Evolutionary conservation across 768 basidiomycete species (phyloP), one percentile per base, ranked within the genome.

Genomic region (Hemileccinum rubropunctum): DNA sequence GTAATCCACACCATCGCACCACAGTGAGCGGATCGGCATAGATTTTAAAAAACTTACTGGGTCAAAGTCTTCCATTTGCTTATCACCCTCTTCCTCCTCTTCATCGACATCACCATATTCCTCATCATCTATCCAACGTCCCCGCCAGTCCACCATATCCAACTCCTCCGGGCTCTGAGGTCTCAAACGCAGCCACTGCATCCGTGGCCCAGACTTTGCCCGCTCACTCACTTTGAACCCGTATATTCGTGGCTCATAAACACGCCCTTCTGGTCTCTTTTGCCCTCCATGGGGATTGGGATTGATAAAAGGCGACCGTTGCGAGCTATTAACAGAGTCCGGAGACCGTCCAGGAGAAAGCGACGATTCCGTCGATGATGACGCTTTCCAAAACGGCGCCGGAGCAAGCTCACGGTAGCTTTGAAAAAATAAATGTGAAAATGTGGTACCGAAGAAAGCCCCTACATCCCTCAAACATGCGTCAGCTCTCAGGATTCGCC

Each of bases 361-460:
- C 6, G 78, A 70, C 14, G 75, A 69, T 40, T 68, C 64, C 0
- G 78, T 75, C 13, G 79, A 78, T 2, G 80, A 70, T 12, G 78
- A 74, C n/a, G 83, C 78, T 57, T 88, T 90, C 81, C 83, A 94
- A 73, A 93, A 98, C 2, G 95, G 92, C 21, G 92, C 91, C 0
- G 95, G 90, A 9, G 91, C 84, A n/a, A 95, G 80, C 66, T 95
- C 93, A 21, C 91, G 89, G 73, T 95, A 98, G 54, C 90, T 94
- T 65, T 98, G 94, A 79, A 98, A 98, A 74, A 98, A 95, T 21
- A 99, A 78, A 62, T 98, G 94, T 1, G 95, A 78, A 68, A 99
- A 99, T n/a, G 95, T 98, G 0, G 95, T 98, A 18, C 97, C 97
- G 73, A 99, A 99, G 74, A 98, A 99, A 11, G 97, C 97, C 54